Conservation (phyloP, 352 stramenopile genomes). For the Pythium monospermum region DNA sequence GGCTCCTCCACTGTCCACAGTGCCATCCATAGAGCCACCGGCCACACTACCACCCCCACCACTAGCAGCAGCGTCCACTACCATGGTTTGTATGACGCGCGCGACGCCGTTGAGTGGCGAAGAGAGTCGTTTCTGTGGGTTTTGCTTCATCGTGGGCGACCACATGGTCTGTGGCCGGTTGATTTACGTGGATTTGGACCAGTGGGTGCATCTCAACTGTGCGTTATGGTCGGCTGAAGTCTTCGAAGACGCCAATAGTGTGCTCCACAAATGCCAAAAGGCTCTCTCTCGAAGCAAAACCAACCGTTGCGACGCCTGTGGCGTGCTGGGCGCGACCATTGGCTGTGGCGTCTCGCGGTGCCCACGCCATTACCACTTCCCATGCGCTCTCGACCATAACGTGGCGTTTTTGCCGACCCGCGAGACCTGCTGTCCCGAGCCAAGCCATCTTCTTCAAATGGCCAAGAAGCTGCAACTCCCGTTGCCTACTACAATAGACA, state of each 20-base stretch:
- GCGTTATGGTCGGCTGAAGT: conserved; percentile 92
- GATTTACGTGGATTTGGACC: conserved; percentile 73
- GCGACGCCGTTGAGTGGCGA: conserved; percentile 19
- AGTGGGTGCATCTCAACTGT: conserved; percentile 92
- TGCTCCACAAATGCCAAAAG: conserved; percentile 85
- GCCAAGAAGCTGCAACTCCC: conserved; percentile 26
- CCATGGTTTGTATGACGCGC: neutral
- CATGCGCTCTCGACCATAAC: conserved; percentile 80
- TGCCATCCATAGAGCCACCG: no score
- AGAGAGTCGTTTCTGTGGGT: conserved; percentile 67
- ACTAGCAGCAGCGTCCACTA: neutral
- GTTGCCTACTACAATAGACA: neutral
- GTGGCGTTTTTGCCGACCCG: conserved; percentile 65
- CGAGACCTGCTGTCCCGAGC: conserved; percentile 59
- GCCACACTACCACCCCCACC: no score
- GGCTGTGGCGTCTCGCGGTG: conserved; percentile 88
- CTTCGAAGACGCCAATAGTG: conserved; percentile 68
- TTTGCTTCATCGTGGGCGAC: conserved; percentile 85
- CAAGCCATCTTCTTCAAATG: conserved; percentile 46
- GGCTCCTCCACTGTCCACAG: neutral
- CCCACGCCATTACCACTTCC: conserved; percentile 91
- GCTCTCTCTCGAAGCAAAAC: conserved; percentile 83
- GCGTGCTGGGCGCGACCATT: conserved; percentile 86
- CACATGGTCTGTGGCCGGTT: conserved; percentile 65
- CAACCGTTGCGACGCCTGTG: conserved; percentile 90